phyloP scores from a whole-genome alignment of 108 stramenopile genomes.

The Nitzschia sp. region DNA sequence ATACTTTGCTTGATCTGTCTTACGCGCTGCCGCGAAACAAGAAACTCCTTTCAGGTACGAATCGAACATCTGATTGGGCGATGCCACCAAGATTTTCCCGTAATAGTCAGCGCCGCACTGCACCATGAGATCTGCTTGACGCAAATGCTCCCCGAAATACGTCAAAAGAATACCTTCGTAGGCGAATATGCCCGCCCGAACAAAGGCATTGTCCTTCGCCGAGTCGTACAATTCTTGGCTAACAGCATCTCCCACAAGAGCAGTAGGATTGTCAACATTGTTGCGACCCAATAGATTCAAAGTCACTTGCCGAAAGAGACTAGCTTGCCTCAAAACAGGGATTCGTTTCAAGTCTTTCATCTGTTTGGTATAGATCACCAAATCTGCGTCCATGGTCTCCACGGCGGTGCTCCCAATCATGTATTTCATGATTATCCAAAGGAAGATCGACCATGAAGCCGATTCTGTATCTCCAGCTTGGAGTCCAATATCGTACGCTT shows the following conservation, averaged over 20 bases:
- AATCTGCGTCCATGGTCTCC: background rate
- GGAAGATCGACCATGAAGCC: background rate
- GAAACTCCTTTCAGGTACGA: conserved; percentile 12
- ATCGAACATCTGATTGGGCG: background rate
- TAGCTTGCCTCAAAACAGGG: background rate
- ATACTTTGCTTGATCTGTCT: conserved; percentile 10
- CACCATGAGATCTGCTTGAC: background rate
- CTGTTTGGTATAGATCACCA: background rate
- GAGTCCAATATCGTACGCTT: background rate
- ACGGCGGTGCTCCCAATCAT: background rate
- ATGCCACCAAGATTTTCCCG: background rate
- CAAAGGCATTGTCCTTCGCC: background rate
- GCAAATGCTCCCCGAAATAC: background rate
- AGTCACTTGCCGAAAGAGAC: background rate
- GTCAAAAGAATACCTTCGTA: background rate
- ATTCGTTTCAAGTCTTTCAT: background rate
- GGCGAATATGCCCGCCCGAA: background rate
- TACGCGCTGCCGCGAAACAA: conserved; percentile 2
- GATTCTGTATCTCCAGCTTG: background rate
- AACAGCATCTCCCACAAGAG: background rate
- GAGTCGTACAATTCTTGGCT: background rate
- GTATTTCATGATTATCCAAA: background rate
- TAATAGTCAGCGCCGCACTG: background rate
- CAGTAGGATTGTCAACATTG: conserved; percentile 17
- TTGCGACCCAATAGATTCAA: conserved; percentile 6